A percentile compares a stretch with the other conserved stretches of the same genome.
These are phyloP conservation scores for carrot (Daucus carota) DNA, from an alignment of 129 eudicot genomes.

Conservation along the genomic window DH1_v3.0 NC_030385.2:1853001-1853500, in stretches of 20 bases:
- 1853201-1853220: slow-evolving; percentile 30
- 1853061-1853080: not conserved
- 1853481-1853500: not conserved
- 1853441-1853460: no score
- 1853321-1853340: not conserved
- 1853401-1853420: no score
- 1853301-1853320: not conserved
- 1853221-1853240: slow-evolving; percentile 42
- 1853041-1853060: not conserved
- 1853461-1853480: no score
- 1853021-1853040: not conserved
- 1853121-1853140: slow-evolving; percentile 2
- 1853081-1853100: not conserved
- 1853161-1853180: slow-evolving; percentile 44
- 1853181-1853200: slow-evolving; percentile 43
- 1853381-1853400: no score
- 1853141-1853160: slow-evolving; percentile 60
- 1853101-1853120: not conserved
- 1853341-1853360: no score
- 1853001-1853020: not conserved
- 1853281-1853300: not conserved
- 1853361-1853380: no score
- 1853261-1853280: not conserved
- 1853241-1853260: slow-evolving; percentile 6
- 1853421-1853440: no score